Evolutionary conservation across 2,329 filamentous ascomycete genomes (phyloP), one percentile per base, ranked within the genome.

Genomic region (Gaeumannomyces sp.): DNA sequence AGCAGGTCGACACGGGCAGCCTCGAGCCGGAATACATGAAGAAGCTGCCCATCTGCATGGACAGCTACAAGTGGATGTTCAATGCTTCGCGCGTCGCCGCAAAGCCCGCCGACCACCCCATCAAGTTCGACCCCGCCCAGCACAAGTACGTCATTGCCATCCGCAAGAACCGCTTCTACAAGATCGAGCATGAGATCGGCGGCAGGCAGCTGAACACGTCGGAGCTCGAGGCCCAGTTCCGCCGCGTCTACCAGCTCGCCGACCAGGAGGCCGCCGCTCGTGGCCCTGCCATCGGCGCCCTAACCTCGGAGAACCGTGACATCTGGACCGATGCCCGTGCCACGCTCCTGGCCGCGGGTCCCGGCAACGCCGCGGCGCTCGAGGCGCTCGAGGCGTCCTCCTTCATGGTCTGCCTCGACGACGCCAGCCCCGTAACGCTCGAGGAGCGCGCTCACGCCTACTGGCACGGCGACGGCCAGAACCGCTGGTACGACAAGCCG

Each of bases 1-100:
- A 89, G 77, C 87, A 93, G 79, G 94, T 98, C 27, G 94, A 97
- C 74, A 76, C 77, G 59, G 88, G 89, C 69, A 88, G 87, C 10
- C 83, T 99, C 63, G 95, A 99, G 81, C 95, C 95, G 29, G 95
- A 99, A 79, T 98, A 97, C 80, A 97, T 99, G 93, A 96, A 96
- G 83, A 93, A 93, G 79, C 85, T 96, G 66, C 95, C 95, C 66
- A 94, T 98, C 74, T 95, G 93, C 78, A 99, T 99, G 95, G 93
- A 93, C 82, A 95, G 92, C 75, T 98, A 97, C 82, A 83, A 97
- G 80, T 98, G 89, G 86, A 99, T 99, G 95, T 99, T 99, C 85
- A 98, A 99, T 79, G 88, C 86, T 78, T 91, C 87, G 77, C 89
- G 95, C 71, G 88, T 98, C 57, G 89, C 94, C 35, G 90, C 90